Evolutionary conservation across 2,329 filamentous ascomycete genomes (phyloP), one percentile per base, ranked within the genome.

Genomic region (Metarhizium anisopliae): DNA sequence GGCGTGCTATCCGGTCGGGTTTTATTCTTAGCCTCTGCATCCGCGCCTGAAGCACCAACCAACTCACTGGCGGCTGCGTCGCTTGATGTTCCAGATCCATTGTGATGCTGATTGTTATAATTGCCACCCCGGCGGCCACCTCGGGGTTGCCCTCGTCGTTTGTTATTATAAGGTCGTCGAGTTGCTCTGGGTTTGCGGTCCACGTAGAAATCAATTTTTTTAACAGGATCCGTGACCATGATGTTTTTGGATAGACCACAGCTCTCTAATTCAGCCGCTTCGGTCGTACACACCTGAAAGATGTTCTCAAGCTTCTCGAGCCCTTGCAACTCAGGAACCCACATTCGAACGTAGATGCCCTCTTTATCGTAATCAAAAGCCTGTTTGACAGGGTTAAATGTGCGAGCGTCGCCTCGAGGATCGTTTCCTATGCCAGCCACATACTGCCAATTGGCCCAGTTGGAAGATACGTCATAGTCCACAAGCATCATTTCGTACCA

Each of bases 361-460:
- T 83, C 72, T 2, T 78, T 77, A 65, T 93, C 89, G 64, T 93
- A 92, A 60, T 91, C 87, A 47, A 88, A 81, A 0, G 84, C 86
- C 67, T 93, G 89, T 67, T 92, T 92, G 51, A 93, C 83, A 0
- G 88, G 87, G 63, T 93, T 93, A 75, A 92, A 92, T 14, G 88
- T 81, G n/a, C 89, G 76, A 0, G 81, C 81, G 6, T 87, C 81
- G 6, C 84, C 83, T 25, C 87, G 74, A 0, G 88, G 89, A 61
- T 93, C 88, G 60, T 91, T 92, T 7, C 89, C 89, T 0, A 93
- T 87, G 0, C 89, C 89, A 0, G 88, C 80, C 0, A 89, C 82
- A 59, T 93, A 93, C 67, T 91, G 87, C 89, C 88, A 92, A 63
- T 90, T 91, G 10, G 84, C 84, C 87, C 87, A 93, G 61, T 92